A percentile compares a stretch with the other conserved stretches of the same genome.
phyloP scores from a whole-genome alignment of 192 early-diverging fungal species.

The Chytriomyces hyalinus region DNA sequence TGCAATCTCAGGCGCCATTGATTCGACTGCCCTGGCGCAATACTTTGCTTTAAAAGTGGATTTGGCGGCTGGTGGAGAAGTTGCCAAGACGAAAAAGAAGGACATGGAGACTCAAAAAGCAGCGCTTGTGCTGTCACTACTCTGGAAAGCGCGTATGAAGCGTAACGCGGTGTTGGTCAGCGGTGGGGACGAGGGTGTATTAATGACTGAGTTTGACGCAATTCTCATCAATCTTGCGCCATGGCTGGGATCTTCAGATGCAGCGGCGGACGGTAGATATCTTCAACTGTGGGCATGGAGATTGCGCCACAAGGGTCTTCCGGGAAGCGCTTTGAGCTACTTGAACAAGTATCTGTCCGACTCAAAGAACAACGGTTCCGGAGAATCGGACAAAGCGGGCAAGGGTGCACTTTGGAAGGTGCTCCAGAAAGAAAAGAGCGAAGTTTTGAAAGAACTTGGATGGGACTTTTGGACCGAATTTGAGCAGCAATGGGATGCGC shows the following conservation, averaged over 20 bases:
- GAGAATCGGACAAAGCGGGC: constrained; percentile 39
- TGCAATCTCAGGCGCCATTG: constrained; percentile 41
- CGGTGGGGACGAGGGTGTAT: not conserved
- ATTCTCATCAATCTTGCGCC: constrained; percentile 62
- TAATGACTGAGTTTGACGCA: constrained; percentile 52
- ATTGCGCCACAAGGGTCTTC: constrained; percentile 55
- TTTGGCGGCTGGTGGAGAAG: constrained; percentile 49
- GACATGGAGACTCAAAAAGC: constrained; percentile 78
- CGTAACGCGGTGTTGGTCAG: not conserved
- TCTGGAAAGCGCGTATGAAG: constrained; percentile 50
- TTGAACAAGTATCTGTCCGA: constrained; percentile 74
- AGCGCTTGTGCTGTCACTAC: constrained; percentile 67
- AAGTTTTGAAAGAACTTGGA: constrained; percentile 66
- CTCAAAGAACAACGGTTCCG: constrained; percentile 38
- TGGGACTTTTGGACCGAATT: constrained; percentile 75
- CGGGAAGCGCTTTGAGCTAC: constrained; percentile 74
- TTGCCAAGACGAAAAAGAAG: constrained; percentile 65
- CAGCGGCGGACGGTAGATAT: constrained; percentile 58
- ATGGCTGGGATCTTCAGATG: constrained; percentile 61
- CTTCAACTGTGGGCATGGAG: constrained; percentile 65
- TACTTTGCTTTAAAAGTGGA: constrained; percentile 68
- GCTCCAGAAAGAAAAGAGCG: constrained; percentile 56
- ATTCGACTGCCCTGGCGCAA: constrained; percentile 66
- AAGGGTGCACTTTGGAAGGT: constrained; percentile 55
- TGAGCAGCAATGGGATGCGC: constrained; percentile 55